Conservation (phyloP, 352 stramenopile genomes). For the Phytophthora rubi region DNA sequence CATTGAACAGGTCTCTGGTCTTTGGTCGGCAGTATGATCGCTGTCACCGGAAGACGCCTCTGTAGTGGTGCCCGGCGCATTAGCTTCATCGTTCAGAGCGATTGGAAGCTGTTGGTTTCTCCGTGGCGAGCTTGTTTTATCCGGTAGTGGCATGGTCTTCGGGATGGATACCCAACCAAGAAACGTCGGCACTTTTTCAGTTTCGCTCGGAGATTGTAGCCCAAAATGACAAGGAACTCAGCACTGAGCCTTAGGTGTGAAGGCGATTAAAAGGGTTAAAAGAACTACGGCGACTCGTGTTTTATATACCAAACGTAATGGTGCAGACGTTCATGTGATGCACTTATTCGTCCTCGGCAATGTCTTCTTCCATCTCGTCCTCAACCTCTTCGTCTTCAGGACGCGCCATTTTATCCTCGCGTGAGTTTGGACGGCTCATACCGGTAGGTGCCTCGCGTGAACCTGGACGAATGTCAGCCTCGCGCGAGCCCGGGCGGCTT, state of each 20-base stretch:
- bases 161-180: neutral
- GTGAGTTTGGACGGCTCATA: constrained; percentile 34
- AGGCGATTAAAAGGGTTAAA: constrained; percentile 4
- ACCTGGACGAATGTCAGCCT: constrained; percentile 18
- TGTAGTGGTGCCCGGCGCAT: neutral
- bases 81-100: neutral
- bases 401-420: constrained; percentile 40
- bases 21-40: constrained; percentile 1
- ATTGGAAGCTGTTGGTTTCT: neutral
- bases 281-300: constrained; percentile 9
- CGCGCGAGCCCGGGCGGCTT: constrained; percentile 29
- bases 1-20: neutral
- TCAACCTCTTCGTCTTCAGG: constrained; percentile 51
- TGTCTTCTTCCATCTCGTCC: constrained; percentile 85
- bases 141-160: constrained; percentile 13
- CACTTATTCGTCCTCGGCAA: constrained; percentile 64
- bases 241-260: neutral
- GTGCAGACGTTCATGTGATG: neutral
- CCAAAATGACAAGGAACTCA: constrained; percentile 2
- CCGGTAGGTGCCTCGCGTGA: constrained; percentile 20
- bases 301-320: constrained; percentile 16
- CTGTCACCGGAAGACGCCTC: neutral
- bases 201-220: constrained; percentile 13
- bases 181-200: neutral
- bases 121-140: constrained; percentile 1